Conservation (phyloP, 495 filamentous ascomycete species). For the Aspergillus incahuasiensis region DNA sequence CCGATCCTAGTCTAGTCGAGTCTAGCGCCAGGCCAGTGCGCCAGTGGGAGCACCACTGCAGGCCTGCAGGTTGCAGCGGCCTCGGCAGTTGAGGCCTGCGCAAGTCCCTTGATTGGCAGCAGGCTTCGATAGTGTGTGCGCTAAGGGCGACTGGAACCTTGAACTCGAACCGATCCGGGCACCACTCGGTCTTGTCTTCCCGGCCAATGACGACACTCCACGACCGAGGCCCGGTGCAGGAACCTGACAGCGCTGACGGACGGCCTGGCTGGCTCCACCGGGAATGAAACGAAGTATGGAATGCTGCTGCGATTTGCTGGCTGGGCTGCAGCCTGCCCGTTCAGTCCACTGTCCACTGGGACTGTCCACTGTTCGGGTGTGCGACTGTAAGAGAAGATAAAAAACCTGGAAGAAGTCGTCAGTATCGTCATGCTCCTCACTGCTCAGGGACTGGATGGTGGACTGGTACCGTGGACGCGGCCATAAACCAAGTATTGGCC, state of each 20-base stretch:
- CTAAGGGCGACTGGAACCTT: not conserved
- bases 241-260: too few relatives aligned
- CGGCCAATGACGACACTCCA: not conserved
- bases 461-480: not conserved
- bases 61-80: too few relatives aligned
- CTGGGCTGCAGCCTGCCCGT: not conserved
- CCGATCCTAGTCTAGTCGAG: conserved; percentile 11
- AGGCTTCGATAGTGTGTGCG: not conserved
- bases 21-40: too few relatives aligned
- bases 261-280: not conserved
- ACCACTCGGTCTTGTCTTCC: not conserved
- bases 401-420: not conserved
- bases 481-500: not conserved
- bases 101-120: not conserved
- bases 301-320: not conserved
- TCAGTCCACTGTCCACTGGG: not conserved
- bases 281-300: not conserved
- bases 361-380: not conserved
- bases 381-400: too few relatives aligned
- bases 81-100: not conserved
- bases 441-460: not conserved
- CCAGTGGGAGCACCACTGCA: too few relatives aligned
- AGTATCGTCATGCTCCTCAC: not conserved
- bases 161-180: not conserved
- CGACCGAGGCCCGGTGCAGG: not conserved